These are phyloP conservation scores for Dalbergia oliveri DNA, from an alignment of 306 rosid species.

Conservation along the genomic window DNA sequence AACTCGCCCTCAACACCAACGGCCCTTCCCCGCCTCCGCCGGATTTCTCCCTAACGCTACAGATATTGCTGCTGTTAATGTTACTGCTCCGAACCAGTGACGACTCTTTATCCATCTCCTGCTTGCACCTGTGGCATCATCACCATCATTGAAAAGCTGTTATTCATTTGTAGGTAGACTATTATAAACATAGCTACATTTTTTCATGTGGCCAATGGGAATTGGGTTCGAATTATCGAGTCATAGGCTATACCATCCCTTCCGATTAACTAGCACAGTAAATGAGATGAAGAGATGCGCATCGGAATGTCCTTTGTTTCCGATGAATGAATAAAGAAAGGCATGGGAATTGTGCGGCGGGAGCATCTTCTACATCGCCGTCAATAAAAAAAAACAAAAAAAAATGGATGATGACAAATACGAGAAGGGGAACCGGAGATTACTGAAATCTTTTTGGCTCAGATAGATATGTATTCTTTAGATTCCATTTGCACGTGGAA, in stretches of 20 bases:
- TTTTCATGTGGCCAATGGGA: slow-evolving; percentile 1
- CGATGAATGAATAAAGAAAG: neutral
- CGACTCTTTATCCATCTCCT: slow-evolving; percentile 72
- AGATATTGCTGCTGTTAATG: slow-evolving; percentile 26
- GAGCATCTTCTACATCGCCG: slow-evolving; percentile 18
- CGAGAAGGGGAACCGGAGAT: slow-evolving; percentile 24
- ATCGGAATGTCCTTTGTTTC: slow-evolving; percentile 12
- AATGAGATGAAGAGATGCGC: neutral
- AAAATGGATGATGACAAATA: slow-evolving; percentile 28
- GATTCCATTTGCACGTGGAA: slow-evolving; percentile 1
- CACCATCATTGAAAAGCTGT: slow-evolving; percentile 16
- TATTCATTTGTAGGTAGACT: slow-evolving; percentile 18
- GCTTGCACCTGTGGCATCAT: slow-evolving; percentile 48
- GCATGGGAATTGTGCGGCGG: neutral
- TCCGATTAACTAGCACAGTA: neutral
- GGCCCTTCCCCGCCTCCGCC: slow-evolving; percentile 56
- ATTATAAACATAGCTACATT: slow-evolving; percentile 36
- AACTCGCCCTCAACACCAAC: slow-evolving; percentile 59
- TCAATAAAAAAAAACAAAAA: neutral
- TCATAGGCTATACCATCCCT: neutral
- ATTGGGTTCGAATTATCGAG: slow-evolving; percentile 2
- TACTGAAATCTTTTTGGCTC: slow-evolving; percentile 11
- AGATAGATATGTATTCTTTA: neutral
- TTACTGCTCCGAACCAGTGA: slow-evolving; percentile 33
- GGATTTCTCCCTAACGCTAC: slow-evolving; percentile 52